Percentiles rank a stretch among this genome's conserved stretches.
These are phyloP conservation scores for Marsdenia floribunda DNA, from an alignment of 257 asterid species.

Conservation along the genomic window DNA sequence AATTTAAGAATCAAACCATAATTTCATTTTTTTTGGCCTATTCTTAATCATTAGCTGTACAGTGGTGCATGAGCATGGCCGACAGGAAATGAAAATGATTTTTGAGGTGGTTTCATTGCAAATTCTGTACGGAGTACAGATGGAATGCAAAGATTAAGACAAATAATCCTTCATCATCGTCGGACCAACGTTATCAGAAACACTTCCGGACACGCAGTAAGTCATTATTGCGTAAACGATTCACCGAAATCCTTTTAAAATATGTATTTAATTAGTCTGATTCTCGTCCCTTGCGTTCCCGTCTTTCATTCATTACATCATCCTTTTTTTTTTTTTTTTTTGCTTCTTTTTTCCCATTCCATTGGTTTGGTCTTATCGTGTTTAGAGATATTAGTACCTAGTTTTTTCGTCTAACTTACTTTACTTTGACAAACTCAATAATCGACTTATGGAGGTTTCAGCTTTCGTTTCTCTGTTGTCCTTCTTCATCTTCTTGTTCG, in stretches of 20 bases:
- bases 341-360: not conserved
- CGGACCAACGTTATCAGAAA: not conserved
- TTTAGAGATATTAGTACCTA: not conserved
- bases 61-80: too few relatives aligned
- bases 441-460: slow-evolving; percentile 4
- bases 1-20: too few relatives aligned
- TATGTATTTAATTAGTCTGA: not conserved
- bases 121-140: too few relatives aligned
- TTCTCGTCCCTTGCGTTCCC: not conserved
- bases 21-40: too few relatives aligned
- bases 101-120: not conserved
- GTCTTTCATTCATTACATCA: not conserved
- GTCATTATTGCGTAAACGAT: not conserved
- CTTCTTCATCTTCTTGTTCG: not conserved
- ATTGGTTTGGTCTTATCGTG: not conserved
- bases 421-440: not conserved
- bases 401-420: not conserved
- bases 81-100: not conserved
- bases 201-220: not conserved
- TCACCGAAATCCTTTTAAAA: not conserved
- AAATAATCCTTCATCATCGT: not conserved
- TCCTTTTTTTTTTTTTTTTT: not conserved
- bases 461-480: not conserved
- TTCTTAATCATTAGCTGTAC: too few relatives aligned
- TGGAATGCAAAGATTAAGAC: not conserved